Evolutionary conservation across 139 green algal genomes (phyloP), one percentile per base, ranked within the genome.

Genomic region (Picochlorum sp.): DNA sequence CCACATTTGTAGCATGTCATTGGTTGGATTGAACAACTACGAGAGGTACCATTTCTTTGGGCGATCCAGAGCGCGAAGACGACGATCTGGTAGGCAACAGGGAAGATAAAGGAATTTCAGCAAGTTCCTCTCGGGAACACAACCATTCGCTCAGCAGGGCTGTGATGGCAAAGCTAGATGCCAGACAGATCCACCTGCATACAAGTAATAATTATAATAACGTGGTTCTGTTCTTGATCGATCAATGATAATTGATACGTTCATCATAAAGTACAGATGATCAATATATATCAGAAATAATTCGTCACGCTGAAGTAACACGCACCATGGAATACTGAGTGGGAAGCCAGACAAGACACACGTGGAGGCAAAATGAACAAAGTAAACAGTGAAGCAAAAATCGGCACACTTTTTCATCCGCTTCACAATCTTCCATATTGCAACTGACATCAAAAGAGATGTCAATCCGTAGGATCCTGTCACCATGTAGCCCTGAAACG

Each of bases 381-480:
- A 39, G 68, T 93, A 91, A 5, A 73, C 44, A 0, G 90, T 97
- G 12, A 71, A 76, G 7, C 79, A 73, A 68, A 96, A 97, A 61
- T 97, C 90, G 9, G 97, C 65, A 57, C 90, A 97, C 67, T 97
- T 97, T 61, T 97, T 97, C 3, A 89, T 81, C 0, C 90, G 73
- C 68, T 95, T 78, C 3, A 96, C 57, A 12, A 55, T 41, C 24
- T 59, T 32, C 13, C 65, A 35, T n/a, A 76, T 24, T 25, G 22
- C 29, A 25, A 78, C 50, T 4, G 85, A 69, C 0, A 61, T 55
- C n/a, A 73, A 33, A 1, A 85, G 16, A 0, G 80, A 51, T 12
- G 80, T 88, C 18, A 76, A 2, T 4, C 90, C 18, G 29, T 74
- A 78, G 0, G 81, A 66, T 2, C 73, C 5, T 12, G 74, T 51